Percentiles rank a stretch among this genome's conserved stretches.
These are phyloP conservation scores for Rhodotorula sp. DNA, from an alignment of 1,284 basidiomycete species.

Conservation along the genomic window DNA sequence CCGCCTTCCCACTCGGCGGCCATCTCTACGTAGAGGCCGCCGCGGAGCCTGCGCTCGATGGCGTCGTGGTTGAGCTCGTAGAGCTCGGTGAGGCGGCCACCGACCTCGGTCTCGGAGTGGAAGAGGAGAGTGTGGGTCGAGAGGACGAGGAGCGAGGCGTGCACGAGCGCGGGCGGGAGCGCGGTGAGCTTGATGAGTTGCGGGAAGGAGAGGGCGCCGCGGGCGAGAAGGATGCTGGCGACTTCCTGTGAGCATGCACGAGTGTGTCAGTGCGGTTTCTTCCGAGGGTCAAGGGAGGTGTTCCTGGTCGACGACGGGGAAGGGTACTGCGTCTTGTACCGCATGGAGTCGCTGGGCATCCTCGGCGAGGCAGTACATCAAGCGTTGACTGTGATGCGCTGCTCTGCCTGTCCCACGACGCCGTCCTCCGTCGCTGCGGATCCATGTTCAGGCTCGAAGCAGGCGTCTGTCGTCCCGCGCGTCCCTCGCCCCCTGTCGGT, in stretches of 20 bases:
- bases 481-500: no score
- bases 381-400: no score
- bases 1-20: constrained; percentile 54
- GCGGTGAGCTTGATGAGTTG: constrained; percentile 61
- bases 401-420: no score
- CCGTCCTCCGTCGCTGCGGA: no score
- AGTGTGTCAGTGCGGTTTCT: not conserved
- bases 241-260: no score
- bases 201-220: constrained; percentile 75
- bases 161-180: constrained; percentile 66
- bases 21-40: constrained; percentile 69
- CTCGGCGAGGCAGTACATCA: no score
- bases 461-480: no score
- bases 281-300: no score
- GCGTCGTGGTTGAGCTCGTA: constrained; percentile 53
- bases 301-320: no score
- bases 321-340: no score
- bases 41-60: constrained; percentile 50
- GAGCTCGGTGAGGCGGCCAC: constrained; percentile 47
- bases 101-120: constrained; percentile 48
- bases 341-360: no score
- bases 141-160: constrained; percentile 75
- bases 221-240: constrained; percentile 75
- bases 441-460: no score
- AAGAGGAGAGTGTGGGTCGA: constrained; percentile 77